A percentile compares a stretch with the other conserved stretches of the same genome.
Conservation (phyloP, 1,284 basidiomycete species). For the Earliella scabrosa region DNA sequence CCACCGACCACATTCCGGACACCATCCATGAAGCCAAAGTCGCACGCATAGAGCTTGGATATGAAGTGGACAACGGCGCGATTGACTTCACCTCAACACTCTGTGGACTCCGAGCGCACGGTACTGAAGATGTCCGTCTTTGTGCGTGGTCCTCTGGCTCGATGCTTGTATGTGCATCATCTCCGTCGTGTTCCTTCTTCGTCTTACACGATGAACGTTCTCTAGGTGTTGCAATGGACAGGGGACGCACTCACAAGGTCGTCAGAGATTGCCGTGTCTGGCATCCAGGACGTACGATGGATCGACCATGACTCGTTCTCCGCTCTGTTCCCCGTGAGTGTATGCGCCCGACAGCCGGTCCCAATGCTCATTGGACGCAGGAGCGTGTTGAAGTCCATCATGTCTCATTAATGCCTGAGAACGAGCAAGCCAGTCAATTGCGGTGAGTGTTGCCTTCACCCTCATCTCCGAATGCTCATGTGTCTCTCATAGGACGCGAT, state of each 20-base stretch:
- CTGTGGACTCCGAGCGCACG: conserved; percentile 39
- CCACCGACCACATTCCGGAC: conserved; percentile 42
- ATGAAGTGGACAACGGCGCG: conserved; percentile 30
- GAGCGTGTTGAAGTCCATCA: conserved; percentile 47
- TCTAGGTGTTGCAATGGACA: conserved; percentile 13
- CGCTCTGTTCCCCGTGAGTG: conserved; percentile 5
- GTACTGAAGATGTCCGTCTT: conserved; percentile 36
- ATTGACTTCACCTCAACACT: conserved; percentile 36
- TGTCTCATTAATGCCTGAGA: conserved; percentile 24
- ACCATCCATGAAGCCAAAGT: conserved; percentile 11
- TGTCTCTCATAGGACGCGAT: conserved; percentile 9
- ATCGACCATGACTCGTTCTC: conserved; percentile 36
- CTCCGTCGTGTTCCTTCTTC: too few species aligned
- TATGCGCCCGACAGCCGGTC: neutral
- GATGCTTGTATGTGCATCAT: conserved; percentile 42
- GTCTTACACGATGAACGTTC: too few species aligned
- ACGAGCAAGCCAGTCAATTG: conserved; percentile 22
- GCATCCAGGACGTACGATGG: conserved; percentile 44
- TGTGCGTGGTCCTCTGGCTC: conserved; percentile 50
- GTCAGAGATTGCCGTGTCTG: conserved; percentile 18
- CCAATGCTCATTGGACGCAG: conserved; percentile 32
- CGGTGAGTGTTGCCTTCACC: neutral
- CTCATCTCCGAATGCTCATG: neutral
- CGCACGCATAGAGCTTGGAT: conserved; percentile 23
- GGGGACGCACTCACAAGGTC: neutral